Conservation (phyloP, 148 eudicot species). For the Vaccinium macrocarpon region DNA sequence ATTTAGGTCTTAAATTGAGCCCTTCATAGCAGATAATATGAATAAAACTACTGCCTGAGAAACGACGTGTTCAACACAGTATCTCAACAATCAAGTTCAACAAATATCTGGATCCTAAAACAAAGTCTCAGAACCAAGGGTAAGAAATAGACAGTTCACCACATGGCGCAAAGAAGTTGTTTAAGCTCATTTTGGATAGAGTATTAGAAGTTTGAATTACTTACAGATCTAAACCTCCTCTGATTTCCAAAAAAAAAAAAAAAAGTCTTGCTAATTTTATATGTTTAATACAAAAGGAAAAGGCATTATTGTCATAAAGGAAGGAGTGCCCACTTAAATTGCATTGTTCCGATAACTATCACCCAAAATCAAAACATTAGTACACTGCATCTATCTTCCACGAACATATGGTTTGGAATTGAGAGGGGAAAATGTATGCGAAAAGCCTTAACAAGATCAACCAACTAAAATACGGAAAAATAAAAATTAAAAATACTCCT, state of each 20-base stretch:
- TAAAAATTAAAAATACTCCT: not conserved
- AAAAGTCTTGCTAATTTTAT: not conserved
- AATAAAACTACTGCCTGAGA: not conserved
- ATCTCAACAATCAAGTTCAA: not conserved
- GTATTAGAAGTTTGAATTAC: not conserved
- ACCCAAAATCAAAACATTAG: not conserved
- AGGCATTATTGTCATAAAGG: not conserved
- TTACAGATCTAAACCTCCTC: conserved; percentile 6
- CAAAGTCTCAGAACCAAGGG: not conserved
- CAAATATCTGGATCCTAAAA: not conserved
- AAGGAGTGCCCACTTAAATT: not conserved
- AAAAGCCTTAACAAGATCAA: not conserved
- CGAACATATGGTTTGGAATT: not conserved
- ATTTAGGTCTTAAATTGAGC: conserved; percentile 14
- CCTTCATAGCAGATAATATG: not conserved
- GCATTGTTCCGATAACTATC: not conserved
- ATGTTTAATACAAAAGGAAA: not conserved
- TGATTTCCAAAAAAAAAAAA: not conserved
- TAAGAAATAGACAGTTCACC: not conserved
- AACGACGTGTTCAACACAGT: not conserved
- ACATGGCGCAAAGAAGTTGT: too few relatives aligned
- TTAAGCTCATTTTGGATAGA: conserved; percentile 15
- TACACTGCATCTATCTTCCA: not conserved
- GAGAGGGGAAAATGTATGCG: not conserved
- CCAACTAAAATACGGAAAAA: not conserved